Evolutionary conservation across 2,329 filamentous ascomycete species (phyloP), one percentile per base, ranked within the genome.

Genomic region (Cordyceps tenuipes): DNA sequence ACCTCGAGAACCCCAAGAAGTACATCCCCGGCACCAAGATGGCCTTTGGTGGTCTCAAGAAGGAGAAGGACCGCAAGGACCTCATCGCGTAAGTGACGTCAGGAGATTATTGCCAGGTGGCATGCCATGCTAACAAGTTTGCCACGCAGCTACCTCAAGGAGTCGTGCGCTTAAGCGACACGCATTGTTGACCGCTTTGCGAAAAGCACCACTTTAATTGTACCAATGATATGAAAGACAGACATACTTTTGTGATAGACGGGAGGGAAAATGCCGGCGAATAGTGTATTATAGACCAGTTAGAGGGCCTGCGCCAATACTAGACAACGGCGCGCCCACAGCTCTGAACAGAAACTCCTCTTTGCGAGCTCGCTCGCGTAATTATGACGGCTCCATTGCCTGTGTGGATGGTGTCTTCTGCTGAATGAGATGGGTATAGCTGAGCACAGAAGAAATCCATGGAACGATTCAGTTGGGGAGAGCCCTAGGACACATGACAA

Each of bases 1-100:
- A 99, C 87, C 92, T 99, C 73, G 94, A 99, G 86, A 97, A 97
- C 89, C 94, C 94, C 81, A 99, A 99, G 89, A 97, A 97, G 86
- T 99, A 92, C 87, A 97, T 99, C 67, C 94, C 94, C 69, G 94
- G 94, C 70, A 99, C 94, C 82, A 99, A 97, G 91, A 99, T 99
- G 94, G 94, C 94, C 72, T 99, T 97, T 76, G 94, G 94, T 81
- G 94, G 94, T 78, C 86, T 99, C 75, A 99, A 99, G 92, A 99
- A 99, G 90, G 85, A 86, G 75, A 97, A 97, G 90, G 94, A 97
- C 83, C 86, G 94, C 77, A 96, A 97, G 78, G 93, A 99, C 79
- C 84, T 99, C 72, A 96, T 99, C 86, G 91, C 91, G 88, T 93
- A 89, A 71, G 88, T 84, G 44, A 56, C 44, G 19, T 36, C 47